Conservation (phyloP, 805 yeast species). For the Candida broadrunensis region DNA sequence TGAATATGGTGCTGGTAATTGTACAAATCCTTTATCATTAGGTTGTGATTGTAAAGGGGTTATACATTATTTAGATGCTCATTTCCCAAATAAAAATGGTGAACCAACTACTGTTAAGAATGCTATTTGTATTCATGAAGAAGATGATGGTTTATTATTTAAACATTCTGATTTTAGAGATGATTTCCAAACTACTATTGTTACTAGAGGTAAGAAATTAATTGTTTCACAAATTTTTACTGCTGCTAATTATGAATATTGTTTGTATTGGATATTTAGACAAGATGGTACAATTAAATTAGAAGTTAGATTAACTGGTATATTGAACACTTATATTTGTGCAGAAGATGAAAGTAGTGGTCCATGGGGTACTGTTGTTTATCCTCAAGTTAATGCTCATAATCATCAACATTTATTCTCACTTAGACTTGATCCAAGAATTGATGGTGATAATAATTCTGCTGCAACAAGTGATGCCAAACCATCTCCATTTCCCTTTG, state of each 20-base stretch:
- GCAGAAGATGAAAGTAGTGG: conserved; percentile 64
- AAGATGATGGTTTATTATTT: conserved; percentile 75
- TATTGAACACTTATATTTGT: conserved; percentile 68
- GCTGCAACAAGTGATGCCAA: conserved; percentile 66
- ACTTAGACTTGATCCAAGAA: conserved; percentile 73
- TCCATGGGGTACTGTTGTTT: conserved; percentile 79
- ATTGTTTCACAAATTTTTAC: conserved; percentile 79
- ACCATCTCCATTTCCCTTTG: conserved; percentile 56
- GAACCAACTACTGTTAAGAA: conserved; percentile 68
- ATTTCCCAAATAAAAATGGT: conserved; percentile 65
- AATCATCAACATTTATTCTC: conserved; percentile 85
- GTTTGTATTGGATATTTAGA: conserved; percentile 78
- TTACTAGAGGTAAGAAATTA: conserved; percentile 71
- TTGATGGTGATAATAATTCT: conserved; percentile 78
- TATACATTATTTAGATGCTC: conserved; percentile 80
- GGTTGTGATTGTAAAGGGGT: conserved; percentile 89
- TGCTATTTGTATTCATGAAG: conserved; percentile 83
- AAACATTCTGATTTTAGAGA: conserved; percentile 87
- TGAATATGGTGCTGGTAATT: conserved; percentile 84
- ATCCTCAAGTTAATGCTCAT: conserved; percentile 80
- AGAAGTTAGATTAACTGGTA: conserved; percentile 79
- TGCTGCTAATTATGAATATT: conserved; percentile 84
- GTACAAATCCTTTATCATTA: conserved; percentile 73
- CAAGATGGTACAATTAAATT: conserved; percentile 82
- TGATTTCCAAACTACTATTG: conserved; percentile 68